These are phyloP conservation scores for Penicillium italicum DNA, from an alignment of 2,329 filamentous ascomycete genomes.

Conservation along the genomic window DNA sequence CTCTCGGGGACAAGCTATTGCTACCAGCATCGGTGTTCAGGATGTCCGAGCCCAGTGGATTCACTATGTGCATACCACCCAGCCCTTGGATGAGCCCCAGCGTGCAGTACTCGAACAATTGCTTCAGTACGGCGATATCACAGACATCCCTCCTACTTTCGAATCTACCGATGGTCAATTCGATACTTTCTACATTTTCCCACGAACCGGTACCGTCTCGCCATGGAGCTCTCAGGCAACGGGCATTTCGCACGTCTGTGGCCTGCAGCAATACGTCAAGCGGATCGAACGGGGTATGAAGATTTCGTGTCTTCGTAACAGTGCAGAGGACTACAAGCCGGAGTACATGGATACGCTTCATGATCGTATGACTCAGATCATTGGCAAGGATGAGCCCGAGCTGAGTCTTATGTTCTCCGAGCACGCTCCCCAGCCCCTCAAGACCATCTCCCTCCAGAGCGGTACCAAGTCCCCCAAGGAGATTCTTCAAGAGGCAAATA, in stretches of 20 bases:
- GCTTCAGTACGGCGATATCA: conserved; percentile 58
- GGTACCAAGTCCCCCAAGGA: conserved; percentile 63
- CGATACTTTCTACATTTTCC: conserved; percentile 67
- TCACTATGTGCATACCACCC: conserved; percentile 64
- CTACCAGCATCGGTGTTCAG: conserved; percentile 41
- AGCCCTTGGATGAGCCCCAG: conserved; percentile 46
- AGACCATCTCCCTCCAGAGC: conserved; percentile 70
- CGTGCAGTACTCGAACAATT: conserved; percentile 56
- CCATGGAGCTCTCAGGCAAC: conserved; percentile 98
- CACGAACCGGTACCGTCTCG: conserved; percentile 76
- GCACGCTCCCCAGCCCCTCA: conserved; percentile 60
- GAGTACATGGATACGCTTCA: conserved; percentile 65
- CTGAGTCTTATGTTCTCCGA: conserved; percentile 76
- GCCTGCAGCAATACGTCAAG: conserved; percentile 65
- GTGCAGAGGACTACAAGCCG: conserved; percentile 57
- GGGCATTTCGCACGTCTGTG: conserved; percentile 88
- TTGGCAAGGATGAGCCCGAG: conserved; percentile 64
- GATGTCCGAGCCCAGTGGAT: conserved; percentile 48
- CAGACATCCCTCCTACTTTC: conserved; percentile 44
- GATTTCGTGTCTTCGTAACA: conserved; percentile 59
- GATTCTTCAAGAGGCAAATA: conserved; percentile 78
- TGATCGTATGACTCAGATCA: conserved; percentile 93
- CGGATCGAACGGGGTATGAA: conserved; percentile 85
- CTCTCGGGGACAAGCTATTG: conserved; percentile 44
- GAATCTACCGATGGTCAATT: conserved; percentile 49